phyloP scores from a whole-genome alignment of 73 alveolate genomes.

The Blepharisma stoltei region DNA sequence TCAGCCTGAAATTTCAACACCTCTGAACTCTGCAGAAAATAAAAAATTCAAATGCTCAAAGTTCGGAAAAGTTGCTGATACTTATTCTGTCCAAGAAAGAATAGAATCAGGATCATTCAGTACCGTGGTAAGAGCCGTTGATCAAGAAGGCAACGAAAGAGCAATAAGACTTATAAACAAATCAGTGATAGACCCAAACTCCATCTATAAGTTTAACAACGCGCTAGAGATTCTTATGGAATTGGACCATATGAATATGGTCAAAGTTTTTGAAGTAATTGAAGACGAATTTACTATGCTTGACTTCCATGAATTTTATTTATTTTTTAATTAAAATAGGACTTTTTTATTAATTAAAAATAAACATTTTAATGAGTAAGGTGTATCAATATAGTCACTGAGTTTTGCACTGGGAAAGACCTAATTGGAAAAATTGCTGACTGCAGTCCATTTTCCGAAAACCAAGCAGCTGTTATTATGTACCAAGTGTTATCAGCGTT shows the following conservation, averaged over 20 bases:
- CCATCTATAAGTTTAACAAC: too few species aligned
- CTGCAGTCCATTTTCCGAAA: constrained; percentile 27
- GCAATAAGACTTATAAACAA: not conserved
- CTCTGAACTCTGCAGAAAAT: too few species aligned
- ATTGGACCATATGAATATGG: too few species aligned
- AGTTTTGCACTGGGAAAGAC: constrained; percentile 13
- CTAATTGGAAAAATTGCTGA: not conserved
- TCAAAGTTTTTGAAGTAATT: too few species aligned
- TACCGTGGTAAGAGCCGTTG: constrained; percentile 10
- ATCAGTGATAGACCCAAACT: not conserved
- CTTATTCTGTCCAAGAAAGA: not conserved
- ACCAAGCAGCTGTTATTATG: constrained; percentile 35
- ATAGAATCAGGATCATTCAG: constrained; percentile 10
- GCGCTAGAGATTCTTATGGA: too few species aligned
- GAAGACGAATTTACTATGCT: too few species aligned
- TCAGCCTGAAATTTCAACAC: too few species aligned
- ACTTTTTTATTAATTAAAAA: too few species aligned
- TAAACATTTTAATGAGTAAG: too few species aligned
- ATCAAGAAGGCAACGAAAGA: not conserved
- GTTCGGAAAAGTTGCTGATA: not conserved
- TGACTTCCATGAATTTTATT: too few species aligned
- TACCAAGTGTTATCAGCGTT: constrained; percentile 39
- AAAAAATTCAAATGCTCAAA: too few species aligned
- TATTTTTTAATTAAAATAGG: too few species aligned
- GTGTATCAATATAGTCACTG: not conserved